Evolutionary conservation across 2,329 filamentous ascomycete genomes (phyloP).

Genomic region (Fusarium acutatum): DNA sequence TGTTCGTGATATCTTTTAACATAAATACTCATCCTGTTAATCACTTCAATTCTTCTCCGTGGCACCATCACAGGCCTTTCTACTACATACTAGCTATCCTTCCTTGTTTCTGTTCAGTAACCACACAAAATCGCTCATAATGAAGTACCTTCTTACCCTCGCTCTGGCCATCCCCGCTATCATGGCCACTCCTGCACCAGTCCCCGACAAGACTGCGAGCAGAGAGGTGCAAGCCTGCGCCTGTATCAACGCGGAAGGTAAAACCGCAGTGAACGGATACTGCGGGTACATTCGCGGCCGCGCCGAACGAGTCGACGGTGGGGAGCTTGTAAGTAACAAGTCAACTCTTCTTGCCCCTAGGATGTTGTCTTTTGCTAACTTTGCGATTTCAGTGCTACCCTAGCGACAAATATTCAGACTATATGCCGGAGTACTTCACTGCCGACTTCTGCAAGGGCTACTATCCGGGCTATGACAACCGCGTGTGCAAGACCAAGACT

Average conservation of each 20-base stretch:
- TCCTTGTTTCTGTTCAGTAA: accelerated
- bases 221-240: not conserved
- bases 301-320: not conserved
- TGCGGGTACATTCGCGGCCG: not conserved
- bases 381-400: not conserved
- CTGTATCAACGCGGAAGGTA: accelerated
- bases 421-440: not conserved
- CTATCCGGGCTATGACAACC: not conserved
- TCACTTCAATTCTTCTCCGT: accelerated
- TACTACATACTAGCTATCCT: accelerated
- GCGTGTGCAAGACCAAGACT: not conserved
- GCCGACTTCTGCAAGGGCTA: not conserved
- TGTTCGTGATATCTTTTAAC: accelerated
- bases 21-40: not conserved
- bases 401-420: not conserved
- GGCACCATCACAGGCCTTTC: not conserved
- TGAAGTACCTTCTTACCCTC: not conserved
- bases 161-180: not conserved
- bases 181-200: not conserved
- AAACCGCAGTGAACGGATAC: not conserved
- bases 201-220: not conserved
- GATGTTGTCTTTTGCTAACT: not conserved
- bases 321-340: not conserved
- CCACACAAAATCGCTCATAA: not conserved
- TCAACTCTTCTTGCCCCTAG: not conserved